Evolutionary conservation across 768 basidiomycete genomes (phyloP), one percentile per base, ranked within the genome.

Genomic region (Hygrophorus pudorinus): DNA sequence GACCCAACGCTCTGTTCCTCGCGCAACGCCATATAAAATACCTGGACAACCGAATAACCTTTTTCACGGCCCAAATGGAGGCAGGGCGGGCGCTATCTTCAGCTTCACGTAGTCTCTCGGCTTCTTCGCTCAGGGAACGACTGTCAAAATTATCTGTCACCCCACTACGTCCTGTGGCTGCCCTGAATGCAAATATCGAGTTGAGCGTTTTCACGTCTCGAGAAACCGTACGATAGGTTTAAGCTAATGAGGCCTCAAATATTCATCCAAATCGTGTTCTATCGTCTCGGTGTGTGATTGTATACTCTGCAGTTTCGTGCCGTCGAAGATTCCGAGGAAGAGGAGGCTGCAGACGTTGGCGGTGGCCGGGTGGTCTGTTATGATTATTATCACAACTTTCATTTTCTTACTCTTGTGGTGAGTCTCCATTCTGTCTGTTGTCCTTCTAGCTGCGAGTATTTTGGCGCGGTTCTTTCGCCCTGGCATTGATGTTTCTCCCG

Each of bases 361-460:
- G 0, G 94, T 98, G 37, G 87, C 92, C 12, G 51, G 80, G 41
- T 94, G 88, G 90, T 86, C 87, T 21, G 76, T 83, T n/a, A 65
- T 81, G 60, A 79, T 96, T 42, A 73, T 85, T 2, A 69, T 84
- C 45, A 73, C 73, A 14, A 60, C 76, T 11, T 74, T 74, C 51
- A 41, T 75, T 34, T 96, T 91, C 67, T 68, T 94, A 28, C 57
- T 85, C n/a, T 70, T 92, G 36, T 83, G 86, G 93, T 92, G 56
- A 57, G 84, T 71, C 35, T 18, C 38, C 27, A n/a, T n/a, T n/a
- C n/a, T n/a, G n/a, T n/a, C n/a, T n/a, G n/a, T n/a, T n/a, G n/a
- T n/a, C n/a, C n/a, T n/a, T n/a, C n/a, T n/a, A n/a, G n/a, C n/a
- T n/a, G n/a, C n/a, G n/a, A n/a, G n/a, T n/a, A n/a, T n/a, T n/a